These are phyloP conservation scores for Allomyces macrogynus DNA, from an alignment of 192 early-diverging fungal species.

Conservation along the genomic window DNA sequence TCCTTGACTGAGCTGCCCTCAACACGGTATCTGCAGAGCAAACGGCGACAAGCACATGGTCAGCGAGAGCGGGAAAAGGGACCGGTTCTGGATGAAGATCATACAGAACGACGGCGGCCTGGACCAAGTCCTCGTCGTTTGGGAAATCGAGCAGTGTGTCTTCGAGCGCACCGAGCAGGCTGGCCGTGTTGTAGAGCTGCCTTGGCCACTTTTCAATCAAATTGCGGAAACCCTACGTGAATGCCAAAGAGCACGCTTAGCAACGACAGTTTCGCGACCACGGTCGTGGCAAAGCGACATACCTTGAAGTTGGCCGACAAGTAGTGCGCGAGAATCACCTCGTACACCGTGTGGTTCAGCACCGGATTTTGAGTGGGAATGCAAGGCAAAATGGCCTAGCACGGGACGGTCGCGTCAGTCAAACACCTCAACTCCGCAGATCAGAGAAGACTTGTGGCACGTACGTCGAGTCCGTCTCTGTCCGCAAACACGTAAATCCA, in stretches of 20 bases:
- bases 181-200: background rate
- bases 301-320: background rate
- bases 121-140: background rate
- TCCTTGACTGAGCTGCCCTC: too few species aligned
- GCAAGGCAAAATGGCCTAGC: background rate
- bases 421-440: too few species aligned
- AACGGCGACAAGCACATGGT: too few species aligned
- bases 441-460: background rate
- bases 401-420: too few species aligned
- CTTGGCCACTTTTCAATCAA: background rate
- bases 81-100: background rate
- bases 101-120: background rate
- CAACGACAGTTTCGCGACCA: too few species aligned
- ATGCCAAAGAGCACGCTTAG: too few species aligned
- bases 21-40: too few species aligned
- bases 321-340: background rate
- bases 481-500: background rate
- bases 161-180: background rate
- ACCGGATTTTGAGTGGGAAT: background rate
- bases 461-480: background rate
- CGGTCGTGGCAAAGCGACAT: background rate
- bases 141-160: background rate
- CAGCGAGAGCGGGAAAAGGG: too few species aligned
- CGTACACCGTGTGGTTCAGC: background rate
- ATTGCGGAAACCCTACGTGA: background rate